Base-by-base conservation (phyloP, 1,139 yeast genomes). In the Candida pseudoviswanathii region DNA sequence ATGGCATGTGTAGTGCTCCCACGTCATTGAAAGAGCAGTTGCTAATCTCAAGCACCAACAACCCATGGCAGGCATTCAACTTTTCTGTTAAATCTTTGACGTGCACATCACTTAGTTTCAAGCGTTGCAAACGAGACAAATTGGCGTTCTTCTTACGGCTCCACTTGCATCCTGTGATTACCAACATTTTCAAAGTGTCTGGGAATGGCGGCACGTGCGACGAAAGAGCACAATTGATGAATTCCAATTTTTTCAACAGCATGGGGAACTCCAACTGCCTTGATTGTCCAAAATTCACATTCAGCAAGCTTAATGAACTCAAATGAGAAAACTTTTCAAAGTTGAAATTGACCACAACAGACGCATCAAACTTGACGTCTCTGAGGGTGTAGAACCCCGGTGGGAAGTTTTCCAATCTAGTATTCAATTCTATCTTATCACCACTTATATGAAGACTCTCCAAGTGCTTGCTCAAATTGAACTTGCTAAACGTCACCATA, bases 1-100 rank as follows among this genome's bases (percentile, higher is more conserved):
- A 5, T 5, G 55, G 49, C n/a, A 54, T 44, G 16, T 16, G 38
- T 33, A 50, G 47, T 16, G 16, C 30, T 5, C 45, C 40, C 34
- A 40, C 21, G 32, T 30, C 32, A 16, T 44, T 30, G 7, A 50
- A 37, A 21, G 11, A 7, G 31, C 51, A 41, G 25, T 50, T 49
- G 4, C 26, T 34, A 16, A 54, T 32, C 46, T 54, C 58, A 21
- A 54, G 43, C 31, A 36, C 37, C 3, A 49, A 31, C 25, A 54
- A 48, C 7, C 41, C 48, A 37, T 27, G 43, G 27, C 54, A 53
- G n/a, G 41, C 25, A 4, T n/a, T 30, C 10, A 54, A 9, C 41
- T 54, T 54, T 11, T 48, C 52, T 2, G 37, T 33, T 37, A 54
- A 53, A 49, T 54, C 58, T 22, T 49, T 46, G 11, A 54, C 51